phyloP scores from a whole-genome alignment of 2,329 filamentous ascomycete genomes.

The Fonsecaea pedrosoi region DNA sequence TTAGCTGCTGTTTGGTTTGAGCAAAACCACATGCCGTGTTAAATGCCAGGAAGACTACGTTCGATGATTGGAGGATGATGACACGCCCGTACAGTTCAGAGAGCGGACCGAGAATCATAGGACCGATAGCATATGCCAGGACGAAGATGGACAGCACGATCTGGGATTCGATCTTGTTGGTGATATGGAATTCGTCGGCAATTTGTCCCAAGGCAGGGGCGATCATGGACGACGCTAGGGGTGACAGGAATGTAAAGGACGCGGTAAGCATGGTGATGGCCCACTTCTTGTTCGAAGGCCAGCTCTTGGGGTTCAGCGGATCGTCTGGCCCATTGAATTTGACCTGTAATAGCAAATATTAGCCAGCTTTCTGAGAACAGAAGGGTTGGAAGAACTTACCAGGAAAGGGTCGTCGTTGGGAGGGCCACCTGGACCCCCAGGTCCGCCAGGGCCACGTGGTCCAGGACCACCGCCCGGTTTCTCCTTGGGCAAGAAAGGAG shows the following conservation, averaged over 20 bases:
- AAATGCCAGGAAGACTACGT: slow-evolving; percentile 64
- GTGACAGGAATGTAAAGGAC: slow-evolving; percentile 67
- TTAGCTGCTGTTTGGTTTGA: slow-evolving; percentile 60
- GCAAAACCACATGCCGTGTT: slow-evolving; percentile 67
- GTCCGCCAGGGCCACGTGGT: slow-evolving; percentile 21
- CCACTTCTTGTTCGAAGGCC: slow-evolving; percentile 65
- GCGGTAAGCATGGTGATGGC: slow-evolving; percentile 61
- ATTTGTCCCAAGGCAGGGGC: slow-evolving; percentile 61
- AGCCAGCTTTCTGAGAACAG: neutral
- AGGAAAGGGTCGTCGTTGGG: slow-evolving; percentile 60
- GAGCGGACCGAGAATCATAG: slow-evolving; percentile 60
- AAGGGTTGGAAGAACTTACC: slow-evolving; percentile 36
- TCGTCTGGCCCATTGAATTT: slow-evolving; percentile 62
- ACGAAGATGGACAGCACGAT: slow-evolving; percentile 64
- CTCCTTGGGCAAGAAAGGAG: slow-evolving; percentile 38
- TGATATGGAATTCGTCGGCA: slow-evolving; percentile 61
- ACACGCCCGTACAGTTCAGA: slow-evolving; percentile 65
- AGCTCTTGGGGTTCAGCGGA: slow-evolving; percentile 60
- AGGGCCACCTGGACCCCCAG: slow-evolving; percentile 28
- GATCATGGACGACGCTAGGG: slow-evolving; percentile 68
- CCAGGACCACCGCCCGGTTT: slow-evolving; percentile 29
- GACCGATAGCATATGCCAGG: slow-evolving; percentile 62
- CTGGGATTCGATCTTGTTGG: slow-evolving; percentile 53
- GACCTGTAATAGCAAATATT: slow-evolving; percentile 43
- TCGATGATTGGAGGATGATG: slow-evolving; percentile 61